Evolutionary conservation across 177 flowering plant species (phyloP).

Genomic region (Vitis hybrid): DNA sequence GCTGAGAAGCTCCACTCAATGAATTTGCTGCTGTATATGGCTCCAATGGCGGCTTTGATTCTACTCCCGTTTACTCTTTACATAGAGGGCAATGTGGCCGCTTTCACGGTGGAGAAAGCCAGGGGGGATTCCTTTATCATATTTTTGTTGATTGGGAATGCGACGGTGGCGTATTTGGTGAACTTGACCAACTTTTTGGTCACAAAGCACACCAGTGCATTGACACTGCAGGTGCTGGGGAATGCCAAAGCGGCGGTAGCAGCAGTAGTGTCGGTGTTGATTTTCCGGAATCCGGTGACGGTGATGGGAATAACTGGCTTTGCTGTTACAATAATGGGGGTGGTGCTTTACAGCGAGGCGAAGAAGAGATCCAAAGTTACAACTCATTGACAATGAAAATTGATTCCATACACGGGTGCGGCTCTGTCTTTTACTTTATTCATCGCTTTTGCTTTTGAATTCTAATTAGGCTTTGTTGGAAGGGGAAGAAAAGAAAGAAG

Average conservation of each 20-base stretch:
- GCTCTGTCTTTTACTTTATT: constrained; percentile 12
- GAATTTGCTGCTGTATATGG: constrained; percentile 92
- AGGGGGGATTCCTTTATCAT: constrained; percentile 49
- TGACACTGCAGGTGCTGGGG: constrained; percentile 92
- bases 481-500: constrained; percentile 11
- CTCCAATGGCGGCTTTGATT: constrained; percentile 87
- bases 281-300: constrained; percentile 92
- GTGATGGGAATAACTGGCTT: constrained; percentile 94
- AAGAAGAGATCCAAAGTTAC: constrained; percentile 72
- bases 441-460: constrained; percentile 7
- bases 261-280: constrained; percentile 88
- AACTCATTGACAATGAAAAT: constrained; percentile 33
- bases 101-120: constrained; percentile 60
- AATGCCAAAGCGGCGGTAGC: constrained; percentile 98
- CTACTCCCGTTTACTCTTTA: constrained; percentile 73
- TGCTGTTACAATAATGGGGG: constrained; percentile 86
- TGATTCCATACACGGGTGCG: constrained; percentile 20
- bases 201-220: constrained; percentile 92
- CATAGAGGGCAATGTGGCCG: constrained; percentile 78
- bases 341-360: constrained; percentile 92
- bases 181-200: constrained; percentile 91
- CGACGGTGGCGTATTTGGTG: constrained; percentile 94
- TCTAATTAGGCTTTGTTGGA: constrained; percentile 12
- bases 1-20: constrained; percentile 87
- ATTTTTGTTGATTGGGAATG: constrained; percentile 71